Evolutionary conservation across 225 moss, liverwort and hornwort genomes (phyloP).

Genomic region (Physcomitrium patens): DNA sequence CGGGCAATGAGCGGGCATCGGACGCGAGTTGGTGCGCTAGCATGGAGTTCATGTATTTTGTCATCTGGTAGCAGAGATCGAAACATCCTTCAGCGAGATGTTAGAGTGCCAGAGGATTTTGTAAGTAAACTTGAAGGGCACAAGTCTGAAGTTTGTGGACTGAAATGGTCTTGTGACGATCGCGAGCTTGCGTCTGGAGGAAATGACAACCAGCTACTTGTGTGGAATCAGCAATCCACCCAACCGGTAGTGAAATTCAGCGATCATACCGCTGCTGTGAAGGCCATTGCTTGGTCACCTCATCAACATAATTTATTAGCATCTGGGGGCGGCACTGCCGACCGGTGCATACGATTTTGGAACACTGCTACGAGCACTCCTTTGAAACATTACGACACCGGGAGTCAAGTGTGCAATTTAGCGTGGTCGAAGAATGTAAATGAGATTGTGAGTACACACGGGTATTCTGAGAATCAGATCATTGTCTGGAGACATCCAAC

Average conservation of each 20-base stretch:
- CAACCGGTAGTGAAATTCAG: constrained; percentile 97
- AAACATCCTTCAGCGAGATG: constrained; percentile 92
- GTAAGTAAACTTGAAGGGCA: constrained; percentile 90
- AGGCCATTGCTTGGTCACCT: constrained; percentile 98
- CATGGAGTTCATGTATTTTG: constrained; percentile 90
- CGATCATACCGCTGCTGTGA: constrained; percentile 98
- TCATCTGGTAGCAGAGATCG: constrained; percentile 96
- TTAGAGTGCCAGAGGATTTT: constrained; percentile 82
- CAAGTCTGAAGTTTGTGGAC: constrained; percentile 95
- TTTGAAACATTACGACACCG: constrained; percentile 90
- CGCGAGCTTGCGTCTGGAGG: constrained; percentile 98
- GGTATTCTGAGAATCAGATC: constrained; percentile 98
- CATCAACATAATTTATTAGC: constrained; percentile 95
- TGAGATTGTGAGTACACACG: constrained; percentile 98
- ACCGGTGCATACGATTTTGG: constrained; percentile 96
- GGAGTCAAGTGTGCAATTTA: constrained; percentile 95
- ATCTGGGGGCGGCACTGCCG: constrained; percentile 95
- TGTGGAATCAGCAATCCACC: constrained; percentile 96
- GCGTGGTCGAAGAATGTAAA: constrained; percentile 99
- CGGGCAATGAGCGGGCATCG: constrained; percentile 93
- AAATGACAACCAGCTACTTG: constrained; percentile 94
- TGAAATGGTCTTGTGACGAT: constrained; percentile 98
- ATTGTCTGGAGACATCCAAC: constrained; percentile 95
- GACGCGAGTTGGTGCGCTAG: constrained; percentile 85
- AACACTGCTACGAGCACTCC: constrained; percentile 90